phyloP scores from a whole-genome alignment of 1,284 basidiomycete species.

The Ceratobasidium theobromae region DNA sequence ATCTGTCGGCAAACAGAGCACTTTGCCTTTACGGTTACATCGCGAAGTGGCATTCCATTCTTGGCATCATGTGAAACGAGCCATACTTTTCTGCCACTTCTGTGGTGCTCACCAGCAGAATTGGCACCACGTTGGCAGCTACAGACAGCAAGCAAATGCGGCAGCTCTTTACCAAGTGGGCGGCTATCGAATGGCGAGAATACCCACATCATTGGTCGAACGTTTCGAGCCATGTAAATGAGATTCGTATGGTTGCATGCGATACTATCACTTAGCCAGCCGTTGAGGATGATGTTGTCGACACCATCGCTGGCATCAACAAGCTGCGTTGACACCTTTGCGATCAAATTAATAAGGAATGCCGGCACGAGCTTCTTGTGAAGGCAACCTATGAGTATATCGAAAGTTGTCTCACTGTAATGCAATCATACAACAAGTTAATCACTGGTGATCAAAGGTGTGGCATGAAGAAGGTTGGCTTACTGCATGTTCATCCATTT shows the following conservation, averaged over 20 bases:
- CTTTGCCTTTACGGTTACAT: neutral
- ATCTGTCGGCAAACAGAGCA: neutral
- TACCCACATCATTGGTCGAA: slow-evolving; percentile 1
- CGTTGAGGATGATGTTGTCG: neutral
- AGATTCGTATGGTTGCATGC: slow-evolving; percentile 1
- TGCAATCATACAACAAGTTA: too few relatives aligned
- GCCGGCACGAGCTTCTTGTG: slow-evolving; percentile 5
- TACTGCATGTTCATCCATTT: neutral
- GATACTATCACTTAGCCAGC: neutral
- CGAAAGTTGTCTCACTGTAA: neutral
- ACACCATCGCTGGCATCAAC: too few relatives aligned
- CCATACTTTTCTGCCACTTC: neutral
- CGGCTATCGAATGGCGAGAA: slow-evolving; percentile 14
- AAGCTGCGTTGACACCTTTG: neutral
- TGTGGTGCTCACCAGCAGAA: neutral
- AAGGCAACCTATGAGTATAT: neutral
- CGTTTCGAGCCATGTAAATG: neutral
- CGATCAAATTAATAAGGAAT: neutral
- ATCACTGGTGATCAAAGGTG: neutral
- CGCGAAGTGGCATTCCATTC: neutral
- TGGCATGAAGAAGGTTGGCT: neutral
- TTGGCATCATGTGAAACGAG: neutral
- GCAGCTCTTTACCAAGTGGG: slow-evolving; percentile 19
- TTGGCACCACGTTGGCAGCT: neutral
- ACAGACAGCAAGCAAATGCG: neutral